Evolutionary conservation across 2,329 filamentous ascomycete genomes (phyloP).

Genomic region (Xylariaceae sp.): DNA sequence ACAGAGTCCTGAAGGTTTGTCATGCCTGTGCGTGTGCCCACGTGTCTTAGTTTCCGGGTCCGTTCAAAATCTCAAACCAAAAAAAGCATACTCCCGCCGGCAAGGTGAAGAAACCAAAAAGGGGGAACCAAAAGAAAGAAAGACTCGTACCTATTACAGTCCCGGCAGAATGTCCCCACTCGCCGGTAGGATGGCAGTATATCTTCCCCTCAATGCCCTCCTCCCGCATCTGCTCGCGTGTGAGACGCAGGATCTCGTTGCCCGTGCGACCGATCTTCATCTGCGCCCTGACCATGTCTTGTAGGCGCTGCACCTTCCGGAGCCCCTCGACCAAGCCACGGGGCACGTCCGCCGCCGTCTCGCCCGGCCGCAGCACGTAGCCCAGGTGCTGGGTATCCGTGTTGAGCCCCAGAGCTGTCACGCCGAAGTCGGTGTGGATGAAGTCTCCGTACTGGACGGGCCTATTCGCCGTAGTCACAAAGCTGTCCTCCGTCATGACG

Average conservation of each 20-base stretch:
- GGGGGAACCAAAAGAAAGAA: not conserved
- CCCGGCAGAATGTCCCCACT: conserved; percentile 47
- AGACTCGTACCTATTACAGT: conserved; percentile 39
- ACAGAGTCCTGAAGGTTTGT: conserved; percentile 45
- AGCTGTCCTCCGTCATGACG: conserved; percentile 34
- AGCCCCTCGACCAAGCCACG: conserved; percentile 38
- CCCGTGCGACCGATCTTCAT: conserved; percentile 42
- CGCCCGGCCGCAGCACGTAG: conserved; percentile 41
- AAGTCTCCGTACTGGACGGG: conserved; percentile 41
- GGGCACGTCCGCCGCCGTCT: conserved; percentile 39
- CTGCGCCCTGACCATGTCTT: conserved; percentile 41
- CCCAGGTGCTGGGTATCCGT: conserved; percentile 47
- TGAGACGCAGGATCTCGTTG: conserved; percentile 39
- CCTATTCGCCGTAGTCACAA: conserved; percentile 17
- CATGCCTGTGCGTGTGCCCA: conserved; percentile 35
- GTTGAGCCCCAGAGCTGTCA: conserved; percentile 42
- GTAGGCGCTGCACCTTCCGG: conserved; percentile 41
- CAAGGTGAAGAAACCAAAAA: not conserved
- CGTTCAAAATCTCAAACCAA: no score
- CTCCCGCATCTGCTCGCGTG: conserved; percentile 36
- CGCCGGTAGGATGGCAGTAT: conserved; percentile 46
- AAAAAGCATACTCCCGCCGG: not conserved
- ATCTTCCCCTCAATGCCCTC: conserved; percentile 43
- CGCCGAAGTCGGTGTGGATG: conserved; percentile 46
- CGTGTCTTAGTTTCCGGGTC: no score